Conservation (phyloP, 2,329 filamentous ascomycete genomes). For the Xylariaceae sp. region DNA sequence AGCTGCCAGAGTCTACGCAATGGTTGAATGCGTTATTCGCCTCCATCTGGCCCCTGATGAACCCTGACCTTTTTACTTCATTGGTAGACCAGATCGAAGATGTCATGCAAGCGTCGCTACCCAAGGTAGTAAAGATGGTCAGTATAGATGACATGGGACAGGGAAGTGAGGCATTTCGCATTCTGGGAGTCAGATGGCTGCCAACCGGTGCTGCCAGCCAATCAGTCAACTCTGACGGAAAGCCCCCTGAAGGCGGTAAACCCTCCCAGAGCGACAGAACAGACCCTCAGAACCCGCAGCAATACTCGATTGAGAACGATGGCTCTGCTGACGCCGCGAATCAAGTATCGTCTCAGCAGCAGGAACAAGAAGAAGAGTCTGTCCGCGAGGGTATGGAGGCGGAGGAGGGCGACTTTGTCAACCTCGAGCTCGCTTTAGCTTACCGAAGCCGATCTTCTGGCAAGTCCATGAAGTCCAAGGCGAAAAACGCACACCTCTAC, state of each 20-base stretch:
- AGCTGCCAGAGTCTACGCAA: slow-evolving; percentile 60
- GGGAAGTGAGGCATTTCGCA: slow-evolving; percentile 65
- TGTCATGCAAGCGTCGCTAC: slow-evolving; percentile 74
- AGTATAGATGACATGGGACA: slow-evolving; percentile 73
- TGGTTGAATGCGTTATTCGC: slow-evolving; percentile 69
- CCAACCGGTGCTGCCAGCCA: slow-evolving; percentile 65
- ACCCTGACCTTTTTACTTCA: slow-evolving; percentile 68
- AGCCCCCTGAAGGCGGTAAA: slow-evolving; percentile 41
- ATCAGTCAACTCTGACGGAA: slow-evolving; percentile 55
- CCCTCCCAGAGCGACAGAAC: slow-evolving; percentile 44
- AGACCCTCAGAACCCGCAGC: slow-evolving; percentile 32
- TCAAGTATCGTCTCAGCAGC: slow-evolving; percentile 28
- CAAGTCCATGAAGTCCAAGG: slow-evolving; percentile 56
- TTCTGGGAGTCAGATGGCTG: slow-evolving; percentile 68
- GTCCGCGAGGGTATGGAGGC: slow-evolving; percentile 62
- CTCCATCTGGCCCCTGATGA: slow-evolving; percentile 70
- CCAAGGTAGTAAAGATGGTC: slow-evolving; percentile 67
- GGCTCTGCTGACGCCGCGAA: slow-evolving; percentile 27
- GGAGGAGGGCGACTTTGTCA: slow-evolving; percentile 74
- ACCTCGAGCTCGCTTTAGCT: slow-evolving; percentile 70
- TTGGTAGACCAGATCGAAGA: slow-evolving; percentile 70
- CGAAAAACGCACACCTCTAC: slow-evolving; percentile 69
- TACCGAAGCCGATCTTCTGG: slow-evolving; percentile 62
- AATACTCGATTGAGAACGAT: slow-evolving; percentile 27
- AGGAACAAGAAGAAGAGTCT: slow-evolving; percentile 33